phyloP scores from a whole-genome alignment of 164 flowering plant species.

The Akebia trifoliata region DNA sequence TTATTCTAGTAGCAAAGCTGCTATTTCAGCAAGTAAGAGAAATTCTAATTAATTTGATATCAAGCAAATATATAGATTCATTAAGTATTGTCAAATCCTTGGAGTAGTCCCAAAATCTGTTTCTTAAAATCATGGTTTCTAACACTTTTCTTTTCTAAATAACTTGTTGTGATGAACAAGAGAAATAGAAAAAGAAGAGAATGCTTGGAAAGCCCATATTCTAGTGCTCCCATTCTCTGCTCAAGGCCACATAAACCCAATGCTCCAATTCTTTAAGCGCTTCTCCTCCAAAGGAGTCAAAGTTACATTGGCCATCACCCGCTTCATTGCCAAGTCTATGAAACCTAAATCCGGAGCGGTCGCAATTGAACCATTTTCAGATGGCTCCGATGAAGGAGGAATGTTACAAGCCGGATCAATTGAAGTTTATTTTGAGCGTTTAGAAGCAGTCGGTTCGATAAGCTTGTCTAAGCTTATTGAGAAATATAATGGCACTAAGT shows the following conservation, averaged over 20 bases:
- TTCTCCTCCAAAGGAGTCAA: constrained; percentile 3
- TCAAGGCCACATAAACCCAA: constrained; percentile 10
- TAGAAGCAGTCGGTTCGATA: constrained; percentile 1
- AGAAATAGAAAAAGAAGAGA: not conserved
- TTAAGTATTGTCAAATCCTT: too few species aligned
- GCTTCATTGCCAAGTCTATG: not conserved
- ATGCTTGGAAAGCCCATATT: too few species aligned
- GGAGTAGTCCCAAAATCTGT: too few species aligned
- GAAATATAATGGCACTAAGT: not conserved
- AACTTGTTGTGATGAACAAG: too few species aligned
- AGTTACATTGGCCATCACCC: not conserved
- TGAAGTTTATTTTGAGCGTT: not conserved
- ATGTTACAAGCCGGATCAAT: not conserved
- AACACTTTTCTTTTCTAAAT: too few species aligned
- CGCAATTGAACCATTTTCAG: not conserved
- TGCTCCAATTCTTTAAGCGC: constrained; percentile 2
- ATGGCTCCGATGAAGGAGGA: constrained; percentile 9
- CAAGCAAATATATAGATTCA: too few species aligned
- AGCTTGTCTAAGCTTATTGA: constrained; percentile 9
- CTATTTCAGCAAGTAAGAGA: too few species aligned
- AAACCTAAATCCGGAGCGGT: not conserved
- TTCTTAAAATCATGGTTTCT: too few species aligned
- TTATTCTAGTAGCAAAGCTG: too few species aligned
- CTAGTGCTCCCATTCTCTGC: not conserved
- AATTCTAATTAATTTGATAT: too few species aligned